Evolutionary conservation across 2,329 filamentous ascomycete genomes (phyloP).

Genomic region (Mollisia scopiformis): DNA sequence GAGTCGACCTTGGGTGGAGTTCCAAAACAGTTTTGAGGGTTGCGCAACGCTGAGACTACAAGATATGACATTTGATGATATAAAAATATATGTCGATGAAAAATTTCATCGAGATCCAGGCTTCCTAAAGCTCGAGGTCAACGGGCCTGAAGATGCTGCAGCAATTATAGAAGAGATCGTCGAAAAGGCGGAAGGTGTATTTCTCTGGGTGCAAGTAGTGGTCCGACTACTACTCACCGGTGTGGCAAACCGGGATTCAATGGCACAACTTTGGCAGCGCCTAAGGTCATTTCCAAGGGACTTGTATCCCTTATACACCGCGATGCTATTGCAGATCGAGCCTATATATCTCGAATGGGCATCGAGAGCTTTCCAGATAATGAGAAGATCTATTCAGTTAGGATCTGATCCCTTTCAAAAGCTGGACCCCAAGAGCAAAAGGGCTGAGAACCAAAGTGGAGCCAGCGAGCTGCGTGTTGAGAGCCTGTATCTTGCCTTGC

Average conservation of each 20-base stretch:
- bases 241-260: background rate
- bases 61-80: conserved; percentile 7
- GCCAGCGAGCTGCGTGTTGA: background rate
- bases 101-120: background rate
- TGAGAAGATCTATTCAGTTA: background rate
- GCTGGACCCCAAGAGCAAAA: background rate
- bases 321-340: background rate
- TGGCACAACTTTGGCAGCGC: background rate
- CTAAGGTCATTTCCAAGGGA: background rate
- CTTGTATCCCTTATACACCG: background rate
- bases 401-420: background rate
- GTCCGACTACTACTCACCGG: background rate
- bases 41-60: conserved; percentile 2
- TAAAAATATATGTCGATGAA: conserved; percentile 3
- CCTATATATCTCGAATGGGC: background rate
- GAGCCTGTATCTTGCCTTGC: background rate
- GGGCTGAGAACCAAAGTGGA: background rate
- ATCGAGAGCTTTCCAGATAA: background rate
- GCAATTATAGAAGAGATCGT: background rate
- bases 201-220: background rate
- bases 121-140: background rate
- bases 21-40: background rate
- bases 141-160: background rate
- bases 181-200: background rate
- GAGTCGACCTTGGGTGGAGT: conserved; percentile 12